phyloP scores from a whole-genome alignment of 225 moss, liverwort and hornwort genomes.

The Marchantia paleacea region DNA sequence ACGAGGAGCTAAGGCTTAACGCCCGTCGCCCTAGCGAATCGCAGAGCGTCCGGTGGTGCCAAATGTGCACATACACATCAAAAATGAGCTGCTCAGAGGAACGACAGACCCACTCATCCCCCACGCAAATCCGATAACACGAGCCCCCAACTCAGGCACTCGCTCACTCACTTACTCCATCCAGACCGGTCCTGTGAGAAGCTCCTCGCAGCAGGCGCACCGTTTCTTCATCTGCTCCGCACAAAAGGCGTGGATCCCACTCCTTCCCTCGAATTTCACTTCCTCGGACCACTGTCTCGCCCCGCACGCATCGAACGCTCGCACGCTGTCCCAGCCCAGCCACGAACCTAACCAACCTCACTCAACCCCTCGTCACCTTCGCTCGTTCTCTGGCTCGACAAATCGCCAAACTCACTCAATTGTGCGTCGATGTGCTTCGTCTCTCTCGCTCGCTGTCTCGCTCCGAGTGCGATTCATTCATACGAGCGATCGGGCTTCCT shows the following conservation, averaged over 20 bases:
- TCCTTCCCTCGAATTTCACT: not conserved
- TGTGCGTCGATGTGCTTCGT: not conserved
- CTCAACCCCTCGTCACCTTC: not conserved
- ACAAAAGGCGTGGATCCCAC: conserved; percentile 1
- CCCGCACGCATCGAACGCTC: not conserved
- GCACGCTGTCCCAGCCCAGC: not conserved
- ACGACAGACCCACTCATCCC: not conserved
- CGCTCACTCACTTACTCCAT: not conserved
- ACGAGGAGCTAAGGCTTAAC: not conserved
- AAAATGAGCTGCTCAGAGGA: conserved; percentile 10
- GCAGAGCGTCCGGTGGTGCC: not conserved
- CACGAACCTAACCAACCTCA: not conserved
- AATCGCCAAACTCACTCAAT: not conserved
- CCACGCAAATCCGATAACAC: not conserved
- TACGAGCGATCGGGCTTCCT: not conserved
- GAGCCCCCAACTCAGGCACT: not conserved
- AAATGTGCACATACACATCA: not conserved
- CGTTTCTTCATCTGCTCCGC: not conserved
- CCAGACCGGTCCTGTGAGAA: not conserved
- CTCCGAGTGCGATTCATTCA: not conserved
- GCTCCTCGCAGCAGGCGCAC: conserved; percentile 19
- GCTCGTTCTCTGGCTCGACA: not conserved
- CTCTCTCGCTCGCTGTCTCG: no score
- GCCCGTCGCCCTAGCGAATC: not conserved
- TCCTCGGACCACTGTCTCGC: not conserved